Conservation (phyloP, 2,329 filamentous ascomycete genomes). For the Aureobasidium sp. region DNA sequence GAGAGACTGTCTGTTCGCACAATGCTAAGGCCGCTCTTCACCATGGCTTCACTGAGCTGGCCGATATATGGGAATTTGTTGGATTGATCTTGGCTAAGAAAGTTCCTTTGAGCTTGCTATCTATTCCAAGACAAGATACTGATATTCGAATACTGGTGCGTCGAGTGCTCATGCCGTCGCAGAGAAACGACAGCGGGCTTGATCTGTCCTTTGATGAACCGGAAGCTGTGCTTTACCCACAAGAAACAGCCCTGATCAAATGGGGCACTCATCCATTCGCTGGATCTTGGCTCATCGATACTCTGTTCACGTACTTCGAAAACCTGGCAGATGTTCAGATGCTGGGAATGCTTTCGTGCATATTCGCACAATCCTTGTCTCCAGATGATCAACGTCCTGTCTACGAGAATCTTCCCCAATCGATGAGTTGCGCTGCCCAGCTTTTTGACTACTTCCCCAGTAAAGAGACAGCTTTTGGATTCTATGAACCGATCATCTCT, state of each 20-base stretch:
- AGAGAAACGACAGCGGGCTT: constrained; percentile 41
- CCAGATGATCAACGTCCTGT: background rate
- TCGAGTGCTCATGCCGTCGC: constrained; percentile 47
- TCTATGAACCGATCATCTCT: constrained; percentile 31
- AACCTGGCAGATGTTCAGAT: constrained; percentile 54
- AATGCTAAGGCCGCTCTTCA: constrained; percentile 72
- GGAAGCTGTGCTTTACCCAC: constrained; percentile 31
- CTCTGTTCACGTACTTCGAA: constrained; percentile 52
- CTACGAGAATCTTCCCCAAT: constrained; percentile 2
- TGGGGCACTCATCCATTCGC: constrained; percentile 53
- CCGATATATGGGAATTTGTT: constrained; percentile 76
- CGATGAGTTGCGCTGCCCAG: constrained; percentile 8
- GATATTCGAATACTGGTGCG: constrained; percentile 63
- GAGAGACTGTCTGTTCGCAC: constrained; percentile 70
- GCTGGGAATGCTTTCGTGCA: constrained; percentile 57
- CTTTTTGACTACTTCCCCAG: constrained; percentile 1
- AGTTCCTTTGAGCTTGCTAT: constrained; percentile 59
- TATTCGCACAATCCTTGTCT: constrained; percentile 35
- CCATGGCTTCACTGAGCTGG: constrained; percentile 61
- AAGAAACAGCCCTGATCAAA: constrained; percentile 39
- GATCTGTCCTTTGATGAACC: constrained; percentile 39
- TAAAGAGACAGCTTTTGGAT: constrained; percentile 32
- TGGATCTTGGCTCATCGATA: constrained; percentile 46
- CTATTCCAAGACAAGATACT: constrained; percentile 42
- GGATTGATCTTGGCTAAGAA: constrained; percentile 69